These are phyloP conservation scores for Sporothrix humicola DNA, from an alignment of 2,329 filamentous ascomycete genomes.

Conservation along the genomic window DNA sequence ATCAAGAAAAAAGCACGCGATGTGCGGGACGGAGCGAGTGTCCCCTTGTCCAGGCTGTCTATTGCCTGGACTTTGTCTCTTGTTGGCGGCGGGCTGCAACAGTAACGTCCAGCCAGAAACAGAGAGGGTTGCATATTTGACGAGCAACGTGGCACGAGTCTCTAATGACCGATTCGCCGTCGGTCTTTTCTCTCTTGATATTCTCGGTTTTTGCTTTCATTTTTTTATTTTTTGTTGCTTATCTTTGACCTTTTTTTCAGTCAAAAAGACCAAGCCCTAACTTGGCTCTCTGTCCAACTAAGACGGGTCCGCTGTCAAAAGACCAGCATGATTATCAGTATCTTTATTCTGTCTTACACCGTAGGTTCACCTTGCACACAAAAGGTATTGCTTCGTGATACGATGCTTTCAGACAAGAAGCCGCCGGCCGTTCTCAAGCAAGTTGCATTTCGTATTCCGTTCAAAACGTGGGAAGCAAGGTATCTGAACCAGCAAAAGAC, in stretches of 20 bases:
- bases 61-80: background rate
- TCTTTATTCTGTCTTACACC: background rate
- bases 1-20: slow-evolving; percentile 26
- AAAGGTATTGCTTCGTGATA: background rate
- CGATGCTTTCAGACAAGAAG: background rate
- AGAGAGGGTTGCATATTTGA: slow-evolving; percentile 17
- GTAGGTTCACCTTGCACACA: slow-evolving; percentile 11
- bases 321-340: background rate
- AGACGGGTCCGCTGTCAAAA: background rate
- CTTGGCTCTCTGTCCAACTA: background rate
- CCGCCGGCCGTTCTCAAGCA: background rate
- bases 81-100: background rate
- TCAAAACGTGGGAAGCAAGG: background rate
- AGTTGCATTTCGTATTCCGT: background rate
- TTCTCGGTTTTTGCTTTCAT: background rate
- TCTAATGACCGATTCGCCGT: background rate
- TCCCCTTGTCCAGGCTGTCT: background rate
- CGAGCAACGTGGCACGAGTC: slow-evolving; percentile 22
- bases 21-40: slow-evolving; percentile 20
- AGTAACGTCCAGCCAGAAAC: background rate
- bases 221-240: background rate
- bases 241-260: slow-evolving; percentile 9
- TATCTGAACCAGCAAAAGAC: background rate
- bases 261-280: background rate
- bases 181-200: background rate